Conservation (phyloP, 371 early-diverging fungal genomes). For the Mortierella sp. region DNA sequence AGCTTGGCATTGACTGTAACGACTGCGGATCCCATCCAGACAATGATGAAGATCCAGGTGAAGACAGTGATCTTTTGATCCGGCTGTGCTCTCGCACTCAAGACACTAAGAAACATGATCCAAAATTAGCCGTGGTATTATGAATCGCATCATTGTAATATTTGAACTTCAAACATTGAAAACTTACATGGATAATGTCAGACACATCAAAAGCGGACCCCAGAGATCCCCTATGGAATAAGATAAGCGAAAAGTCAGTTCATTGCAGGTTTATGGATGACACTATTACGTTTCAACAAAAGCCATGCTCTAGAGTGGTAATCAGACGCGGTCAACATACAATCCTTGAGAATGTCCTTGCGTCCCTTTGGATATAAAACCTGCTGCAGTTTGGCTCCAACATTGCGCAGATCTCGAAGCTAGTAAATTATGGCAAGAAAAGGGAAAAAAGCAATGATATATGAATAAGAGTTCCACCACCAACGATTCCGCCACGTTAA, state of each 20-base stretch:
- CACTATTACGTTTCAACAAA: too few species aligned
- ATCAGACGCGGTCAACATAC: constrained; percentile 62
- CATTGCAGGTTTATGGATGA: too few species aligned
- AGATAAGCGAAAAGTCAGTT: neutral
- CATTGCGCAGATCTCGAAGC: constrained; percentile 84
- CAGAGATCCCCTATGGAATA: constrained; percentile 87
- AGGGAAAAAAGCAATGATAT: neutral
- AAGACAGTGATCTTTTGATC: constrained; percentile 89
- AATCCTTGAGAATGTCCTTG: constrained; percentile 81
- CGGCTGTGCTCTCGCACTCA: constrained; percentile 73
- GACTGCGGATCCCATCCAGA: constrained; percentile 93
- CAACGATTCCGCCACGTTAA: too few species aligned
- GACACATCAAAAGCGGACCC: constrained; percentile 94
- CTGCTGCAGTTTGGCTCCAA: constrained; percentile 78
- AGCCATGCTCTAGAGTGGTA: neutral
- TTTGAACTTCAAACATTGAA: neutral
- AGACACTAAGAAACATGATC: constrained; percentile 53
- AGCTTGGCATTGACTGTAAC: constrained; percentile 94
- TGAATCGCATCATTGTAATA: neutral
- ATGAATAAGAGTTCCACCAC: neutral
- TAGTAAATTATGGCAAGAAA: constrained; percentile 32
- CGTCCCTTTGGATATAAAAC: constrained; percentile 79
- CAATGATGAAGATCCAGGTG: constrained; percentile 90
- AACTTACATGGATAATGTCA: constrained; percentile 85
- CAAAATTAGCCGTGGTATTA: neutral